Evolutionary conservation across 2,329 filamentous ascomycete species (phyloP), one percentile per base, ranked within the genome.

Genomic region (Boeremia lycopersici): DNA sequence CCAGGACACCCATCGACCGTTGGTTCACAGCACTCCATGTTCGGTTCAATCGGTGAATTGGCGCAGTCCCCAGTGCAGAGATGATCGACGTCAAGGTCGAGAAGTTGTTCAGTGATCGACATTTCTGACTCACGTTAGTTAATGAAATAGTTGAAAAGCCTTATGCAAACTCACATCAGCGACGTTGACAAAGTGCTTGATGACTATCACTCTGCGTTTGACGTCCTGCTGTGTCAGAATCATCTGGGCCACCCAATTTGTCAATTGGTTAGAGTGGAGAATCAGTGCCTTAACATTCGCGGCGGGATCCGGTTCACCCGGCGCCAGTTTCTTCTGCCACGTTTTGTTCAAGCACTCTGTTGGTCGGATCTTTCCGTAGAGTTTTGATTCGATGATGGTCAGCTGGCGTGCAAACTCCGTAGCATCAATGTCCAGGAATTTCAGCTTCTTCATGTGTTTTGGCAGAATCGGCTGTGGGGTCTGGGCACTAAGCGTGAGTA

Each of bases 171-270:
- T 80, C 82, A 96, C 92, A 79, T 99, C 95, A 59, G 95, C 95
- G 57, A 99, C 92, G 33, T 90, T 86, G 56, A 99, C 92, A 78
- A 98, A 99, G 75, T 98, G 95, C 76, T 98, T 98, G 76, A 99
- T 97, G 39, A 99, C 95, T 30, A 96, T 90, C 25, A 98, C 93
- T 65, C 95, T 86, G 76, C 96, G 96, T 81, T 95, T 96, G 59
- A 97, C 90, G 73, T 99, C 95, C 67, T 88, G 85, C 76, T 99
- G 95, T 0, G 89, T 93, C 59, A 99, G 78, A 64, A 99, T 98
- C 95, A 99, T 98, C 76, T 98, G 93, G 28, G 95, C 95, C 45
- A 98, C 95, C 95, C 95, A 99, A 73, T 98, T 99, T 6, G 95
- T 99, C 81, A 99, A 87, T 75, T 98, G 93, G 70, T 99, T 99